A percentile compares a stretch with the other conserved stretches of the same genome.
Evolutionary conservation across 2,329 filamentous ascomycete genomes (phyloP).

Genomic region (Periconia digitata): DNA sequence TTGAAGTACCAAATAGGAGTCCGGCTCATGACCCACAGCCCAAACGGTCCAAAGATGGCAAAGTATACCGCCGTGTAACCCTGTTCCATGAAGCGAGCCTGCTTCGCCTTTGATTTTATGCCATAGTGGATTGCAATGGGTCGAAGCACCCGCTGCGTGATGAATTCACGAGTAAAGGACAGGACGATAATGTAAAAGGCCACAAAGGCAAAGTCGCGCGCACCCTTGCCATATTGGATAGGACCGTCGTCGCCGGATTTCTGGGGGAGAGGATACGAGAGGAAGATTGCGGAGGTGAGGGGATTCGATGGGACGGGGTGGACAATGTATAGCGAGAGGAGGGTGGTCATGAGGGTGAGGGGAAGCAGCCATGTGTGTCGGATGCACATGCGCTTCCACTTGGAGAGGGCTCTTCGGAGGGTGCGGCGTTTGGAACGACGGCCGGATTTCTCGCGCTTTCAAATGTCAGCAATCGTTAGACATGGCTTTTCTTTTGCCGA

Average conservation of each 20-base stretch:
- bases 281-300: conserved; percentile 79
- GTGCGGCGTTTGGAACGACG: conserved; percentile 51
- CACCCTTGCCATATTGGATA: conserved; percentile 84
- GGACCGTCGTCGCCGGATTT: conserved; percentile 46
- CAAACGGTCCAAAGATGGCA: conserved; percentile 75
- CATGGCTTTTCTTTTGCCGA: not conserved
- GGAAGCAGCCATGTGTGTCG: conserved; percentile 67
- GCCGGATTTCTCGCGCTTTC: conserved; percentile 24
- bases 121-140: conserved; percentile 72
- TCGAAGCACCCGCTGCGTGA: conserved; percentile 87
- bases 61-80: conserved; percentile 94
- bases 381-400: conserved; percentile 49
- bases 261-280: conserved; percentile 76
- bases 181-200: conserved; percentile 86
- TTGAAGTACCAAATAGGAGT: conserved; percentile 98
- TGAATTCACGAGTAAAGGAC: conserved; percentile 90
- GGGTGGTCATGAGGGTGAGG: conserved; percentile 64
- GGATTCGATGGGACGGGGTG: conserved; percentile 80
- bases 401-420: conserved; percentile 47
- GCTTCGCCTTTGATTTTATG: conserved; percentile 73
- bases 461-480: conserved; percentile 7
- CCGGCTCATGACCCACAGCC: conserved; percentile 85
- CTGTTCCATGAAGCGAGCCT: conserved; percentile 93
- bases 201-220: conserved; percentile 82
- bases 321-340: conserved; percentile 69